Evolutionary conservation across 2,329 filamentous ascomycete genomes (phyloP), one percentile per base, ranked within the genome.

Genomic region (Fulvia fulva): DNA sequence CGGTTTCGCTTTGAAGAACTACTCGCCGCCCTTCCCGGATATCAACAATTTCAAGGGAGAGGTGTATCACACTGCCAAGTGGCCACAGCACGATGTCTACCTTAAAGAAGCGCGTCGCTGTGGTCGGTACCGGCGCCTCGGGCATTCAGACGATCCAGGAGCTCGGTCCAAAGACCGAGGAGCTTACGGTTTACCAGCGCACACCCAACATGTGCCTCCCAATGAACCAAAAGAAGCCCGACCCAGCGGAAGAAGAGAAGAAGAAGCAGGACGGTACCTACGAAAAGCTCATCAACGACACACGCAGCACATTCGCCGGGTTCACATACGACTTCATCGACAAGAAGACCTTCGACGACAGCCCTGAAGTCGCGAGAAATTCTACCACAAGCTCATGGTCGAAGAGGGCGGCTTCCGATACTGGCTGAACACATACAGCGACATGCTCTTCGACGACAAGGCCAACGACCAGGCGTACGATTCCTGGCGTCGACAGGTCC

Each of bases 171-270:
- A 79, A 73, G 57, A 76, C 78, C 28, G 81, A 78, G 65, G 82
- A 80, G 61, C 73, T 85, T n/a, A 69, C 85, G 14, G 70, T 83
- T 0, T 69, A 63, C 57, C 57, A 60, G 45, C 65, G 68, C 4
- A 88, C 85, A 0, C 86, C 86, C 0, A 88, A 88, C 61, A 74
- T 86, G 11, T 83, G 82, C 0, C 65, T 88, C 1, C 84, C 85
- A 0, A 86, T 88, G 83, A 77, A 79, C 3, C 78, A 80, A 55
- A 72, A 75, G 4, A 60, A 56, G 44, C 62, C 67, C 8, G 45
- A 74, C 0, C 73, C 84, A 25, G 78, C 77, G 1, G 71, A 69
- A 5, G 76, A 79, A 56, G 79, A 84, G 59, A 79, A 86, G 63
- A 73, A 81, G 47, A 69, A 70, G 8, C 68, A 73, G 25, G 76